Evolutionary conservation across 1,284 basidiomycete species (phyloP).

Genomic region (Leccinum fallax): DNA sequence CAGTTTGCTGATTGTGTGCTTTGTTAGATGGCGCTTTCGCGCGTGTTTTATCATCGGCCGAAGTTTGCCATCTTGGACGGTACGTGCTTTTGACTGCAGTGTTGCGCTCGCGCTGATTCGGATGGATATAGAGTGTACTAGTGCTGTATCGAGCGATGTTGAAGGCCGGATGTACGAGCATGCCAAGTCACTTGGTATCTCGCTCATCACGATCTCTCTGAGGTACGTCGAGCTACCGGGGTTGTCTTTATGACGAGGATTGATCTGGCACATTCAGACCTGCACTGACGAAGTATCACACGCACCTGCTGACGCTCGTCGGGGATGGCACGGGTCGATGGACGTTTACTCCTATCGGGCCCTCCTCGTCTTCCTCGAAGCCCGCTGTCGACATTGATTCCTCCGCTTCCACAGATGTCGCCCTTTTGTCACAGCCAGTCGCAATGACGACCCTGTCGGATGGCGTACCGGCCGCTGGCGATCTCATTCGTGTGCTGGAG

Average conservation of each 20-base stretch:
- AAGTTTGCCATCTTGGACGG: constrained; percentile 77
- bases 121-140: constrained; percentile 77
- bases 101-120: neutral
- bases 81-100: constrained; percentile 37
- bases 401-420: neutral
- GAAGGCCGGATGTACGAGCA: constrained; percentile 96
- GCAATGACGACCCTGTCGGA: constrained; percentile 49
- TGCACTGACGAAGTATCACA: constrained; percentile 83
- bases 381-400: neutral
- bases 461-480: constrained; percentile 46
- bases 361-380: neutral
- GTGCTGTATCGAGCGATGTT: constrained; percentile 95
- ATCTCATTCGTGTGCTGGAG: constrained; percentile 32
- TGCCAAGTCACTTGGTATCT: constrained; percentile 90
- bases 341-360: constrained; percentile 53
- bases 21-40: constrained; percentile 79
- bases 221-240: constrained; percentile 44
- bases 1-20: neutral
- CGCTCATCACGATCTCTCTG: constrained; percentile 89
- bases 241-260: neutral
- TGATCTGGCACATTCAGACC: constrained; percentile 49
- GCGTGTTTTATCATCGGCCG: constrained; percentile 85
- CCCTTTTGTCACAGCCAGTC: constrained; percentile 35
- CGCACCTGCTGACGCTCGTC: constrained; percentile 74
- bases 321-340: constrained; percentile 67